These are phyloP conservation scores for Globisporangium emineosum DNA, from an alignment of 352 stramenopile genomes.

Conservation along the genomic window DNA sequence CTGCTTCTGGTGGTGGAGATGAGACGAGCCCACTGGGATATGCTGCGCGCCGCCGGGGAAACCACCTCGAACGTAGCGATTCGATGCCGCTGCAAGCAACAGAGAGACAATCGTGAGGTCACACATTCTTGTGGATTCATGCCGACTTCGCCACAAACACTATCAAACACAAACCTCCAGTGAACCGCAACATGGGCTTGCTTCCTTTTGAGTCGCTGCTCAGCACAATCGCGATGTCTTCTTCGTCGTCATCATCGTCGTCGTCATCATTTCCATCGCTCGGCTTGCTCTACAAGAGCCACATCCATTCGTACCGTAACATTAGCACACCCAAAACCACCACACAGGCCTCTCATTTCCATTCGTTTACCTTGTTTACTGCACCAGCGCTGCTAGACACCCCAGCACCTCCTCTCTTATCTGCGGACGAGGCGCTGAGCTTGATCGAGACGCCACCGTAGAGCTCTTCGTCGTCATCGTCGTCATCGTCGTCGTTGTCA, in stretches of 20 bases:
- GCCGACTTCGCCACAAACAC: background rate
- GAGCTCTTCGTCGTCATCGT: constrained; percentile 76
- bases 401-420: constrained; percentile 13
- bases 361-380: background rate
- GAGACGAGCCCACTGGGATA: constrained; percentile 20
- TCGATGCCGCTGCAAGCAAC: constrained; percentile 22
- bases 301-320: background rate
- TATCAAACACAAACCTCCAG: constrained; percentile 27
- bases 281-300: background rate
- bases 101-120: too few species aligned
- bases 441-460: constrained; percentile 80
- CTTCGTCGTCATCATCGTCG: constrained; percentile 80
- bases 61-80: constrained; percentile 71
- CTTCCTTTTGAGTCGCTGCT: constrained; percentile 50
- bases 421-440: constrained; percentile 33
- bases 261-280: constrained; percentile 43
- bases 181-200: constrained; percentile 82
- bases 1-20: constrained; percentile 23
- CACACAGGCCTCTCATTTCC: too few species aligned
- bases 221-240: constrained; percentile 81
- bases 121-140: background rate
- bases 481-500: constrained; percentile 25
- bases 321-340: background rate
- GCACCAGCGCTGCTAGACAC: constrained; percentile 10
- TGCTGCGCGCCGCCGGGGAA: constrained; percentile 41